A percentile compares a stretch with the other conserved stretches of the same genome.
These are phyloP conservation scores for Lignosus rhinocerotis DNA, from an alignment of 1,284 basidiomycete genomes.

Conservation along the genomic window DNA sequence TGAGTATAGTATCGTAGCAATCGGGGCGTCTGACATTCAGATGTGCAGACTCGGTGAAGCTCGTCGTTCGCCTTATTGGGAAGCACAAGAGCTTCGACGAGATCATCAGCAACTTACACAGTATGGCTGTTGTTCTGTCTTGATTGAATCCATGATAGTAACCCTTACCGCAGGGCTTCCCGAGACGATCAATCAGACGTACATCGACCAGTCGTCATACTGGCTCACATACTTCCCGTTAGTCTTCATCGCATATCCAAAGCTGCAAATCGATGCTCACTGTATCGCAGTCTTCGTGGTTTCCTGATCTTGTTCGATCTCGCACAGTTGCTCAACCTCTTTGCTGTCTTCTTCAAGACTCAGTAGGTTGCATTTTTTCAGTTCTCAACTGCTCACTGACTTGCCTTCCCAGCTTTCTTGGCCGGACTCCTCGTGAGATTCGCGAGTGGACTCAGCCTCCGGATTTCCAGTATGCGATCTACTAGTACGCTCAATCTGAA, in stretches of 20 bases:
- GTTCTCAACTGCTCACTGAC: neutral
- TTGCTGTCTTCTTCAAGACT: conserved; percentile 86
- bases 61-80: conserved; percentile 71
- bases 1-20: neutral
- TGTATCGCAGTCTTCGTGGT: conserved; percentile 70
- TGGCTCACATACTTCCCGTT: conserved; percentile 96
- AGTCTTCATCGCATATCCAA: conserved; percentile 29
- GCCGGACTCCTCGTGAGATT: conserved; percentile 95
- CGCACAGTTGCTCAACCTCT: conserved; percentile 90
- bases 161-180: conserved; percentile 54
- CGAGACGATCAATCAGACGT: conserved; percentile 73
- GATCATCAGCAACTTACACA: conserved; percentile 67
- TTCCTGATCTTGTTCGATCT: conserved; percentile 95
- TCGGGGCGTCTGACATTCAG: neutral
- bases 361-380: conserved; percentile 38
- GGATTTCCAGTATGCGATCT: conserved; percentile 88
- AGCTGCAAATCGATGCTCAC: neutral
- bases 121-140: conserved; percentile 41
- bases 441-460: conserved; percentile 96
- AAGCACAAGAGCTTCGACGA: conserved; percentile 63
- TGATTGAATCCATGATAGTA: neutral
- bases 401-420: conserved; percentile 62
- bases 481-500: conserved; percentile 61
- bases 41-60: conserved; percentile 57
- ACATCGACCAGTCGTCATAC: conserved; percentile 83